Evolutionary conservation across 345 rosid genomes (phyloP).

Genomic region (Euclidium syriacum): DNA sequence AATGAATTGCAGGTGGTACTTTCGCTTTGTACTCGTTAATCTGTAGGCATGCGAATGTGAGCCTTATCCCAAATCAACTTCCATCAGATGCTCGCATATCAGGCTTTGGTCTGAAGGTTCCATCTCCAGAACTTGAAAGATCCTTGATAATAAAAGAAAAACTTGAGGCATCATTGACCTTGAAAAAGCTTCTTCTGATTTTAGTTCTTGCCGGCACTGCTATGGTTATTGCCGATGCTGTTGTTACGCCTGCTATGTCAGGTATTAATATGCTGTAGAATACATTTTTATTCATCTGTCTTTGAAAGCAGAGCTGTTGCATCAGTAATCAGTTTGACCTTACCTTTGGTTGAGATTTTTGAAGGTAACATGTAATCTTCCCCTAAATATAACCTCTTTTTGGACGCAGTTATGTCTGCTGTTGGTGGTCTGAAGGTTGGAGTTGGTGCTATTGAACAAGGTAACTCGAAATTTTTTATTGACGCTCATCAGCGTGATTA

Average conservation of each 20-base stretch:
- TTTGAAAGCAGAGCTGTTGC: neutral
- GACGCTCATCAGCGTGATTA: neutral
- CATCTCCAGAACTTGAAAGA: slow-evolving; percentile 94
- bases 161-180: slow-evolving; percentile 68
- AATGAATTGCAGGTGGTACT: slow-evolving; percentile 72
- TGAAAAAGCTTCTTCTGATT: slow-evolving; percentile 78
- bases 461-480: slow-evolving; percentile 33
- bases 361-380: neutral
- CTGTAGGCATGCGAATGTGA: slow-evolving; percentile 94
- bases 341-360: neutral
- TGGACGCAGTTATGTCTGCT: slow-evolving; percentile 81
- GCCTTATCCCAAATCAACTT: slow-evolving; percentile 93
- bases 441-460: slow-evolving; percentile 60
- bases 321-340: neutral
- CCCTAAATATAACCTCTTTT: slow-evolving; percentile 18
- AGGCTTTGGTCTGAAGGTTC: slow-evolving; percentile 92
- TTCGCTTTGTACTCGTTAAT: slow-evolving; percentile 96
- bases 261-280: slow-evolving; percentile 43
- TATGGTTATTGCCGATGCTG: slow-evolving; percentile 99
- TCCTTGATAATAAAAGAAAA: slow-evolving; percentile 87
- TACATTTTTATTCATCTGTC: neutral
- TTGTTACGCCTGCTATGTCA: slow-evolving; percentile 96
- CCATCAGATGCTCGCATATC: slow-evolving; percentile 97
- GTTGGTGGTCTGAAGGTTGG: slow-evolving; percentile 92
- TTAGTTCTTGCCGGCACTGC: slow-evolving; percentile 95